Conservation (phyloP, 2,329 filamentous ascomycete genomes). For the Beauveria bassiana region DNA sequence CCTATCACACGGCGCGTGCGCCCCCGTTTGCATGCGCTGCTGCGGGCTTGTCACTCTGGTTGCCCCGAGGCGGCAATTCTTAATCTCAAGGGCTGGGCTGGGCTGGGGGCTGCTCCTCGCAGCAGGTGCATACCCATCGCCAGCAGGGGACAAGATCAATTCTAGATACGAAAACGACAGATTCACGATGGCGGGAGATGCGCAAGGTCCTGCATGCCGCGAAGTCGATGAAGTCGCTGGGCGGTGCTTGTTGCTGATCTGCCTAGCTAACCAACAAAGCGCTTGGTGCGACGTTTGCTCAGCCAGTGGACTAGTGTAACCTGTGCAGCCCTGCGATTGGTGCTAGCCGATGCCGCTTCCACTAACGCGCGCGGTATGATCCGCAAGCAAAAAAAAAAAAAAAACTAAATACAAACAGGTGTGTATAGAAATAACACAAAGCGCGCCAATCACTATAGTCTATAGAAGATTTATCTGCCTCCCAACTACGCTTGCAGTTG, state of each 20-base stretch:
- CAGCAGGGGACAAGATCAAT: background rate
- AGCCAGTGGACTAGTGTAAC: background rate
- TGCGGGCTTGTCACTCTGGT: background rate
- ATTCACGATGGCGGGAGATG: background rate
- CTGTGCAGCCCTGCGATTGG: background rate
- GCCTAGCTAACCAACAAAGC: background rate
- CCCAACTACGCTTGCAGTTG: no score
- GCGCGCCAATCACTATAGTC: no score
- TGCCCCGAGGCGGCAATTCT: background rate
- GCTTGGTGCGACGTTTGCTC: background rate
- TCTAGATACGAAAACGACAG: background rate
- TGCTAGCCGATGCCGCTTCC: no score
- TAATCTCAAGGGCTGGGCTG: background rate
- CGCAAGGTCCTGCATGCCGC: background rate
- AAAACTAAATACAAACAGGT: no score
- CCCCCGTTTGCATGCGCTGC: background rate
- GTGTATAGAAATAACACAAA: no score
- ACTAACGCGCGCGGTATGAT: no score
- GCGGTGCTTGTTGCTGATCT: background rate
- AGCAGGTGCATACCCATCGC: background rate
- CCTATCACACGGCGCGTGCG: background rate
- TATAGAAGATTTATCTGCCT: no score
- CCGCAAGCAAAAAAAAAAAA: no score
- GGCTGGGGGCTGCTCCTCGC: background rate
- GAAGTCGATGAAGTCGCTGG: background rate